Evolutionary conservation across 257 asterid genomes (phyloP).

Genomic region (Verbena officinalis): DNA sequence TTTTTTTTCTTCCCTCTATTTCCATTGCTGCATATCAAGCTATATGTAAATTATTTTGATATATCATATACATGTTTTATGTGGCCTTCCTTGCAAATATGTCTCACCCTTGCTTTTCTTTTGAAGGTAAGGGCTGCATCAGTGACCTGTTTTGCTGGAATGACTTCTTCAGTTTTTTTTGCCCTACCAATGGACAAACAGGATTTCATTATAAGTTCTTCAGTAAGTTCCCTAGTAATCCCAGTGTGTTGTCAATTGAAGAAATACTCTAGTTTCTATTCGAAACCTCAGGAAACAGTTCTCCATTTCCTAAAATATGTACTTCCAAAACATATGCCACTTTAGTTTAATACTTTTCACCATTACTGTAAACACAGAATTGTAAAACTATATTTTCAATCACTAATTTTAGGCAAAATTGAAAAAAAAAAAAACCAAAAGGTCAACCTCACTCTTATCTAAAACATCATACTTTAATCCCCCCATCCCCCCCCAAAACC

Average conservation of each 20-base stretch:
- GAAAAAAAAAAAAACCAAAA: not conserved
- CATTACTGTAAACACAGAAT: not conserved
- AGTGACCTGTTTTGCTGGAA: constrained; percentile 95
- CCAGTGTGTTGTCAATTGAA: constrained; percentile 11
- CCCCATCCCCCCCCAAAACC: too few relatives aligned
- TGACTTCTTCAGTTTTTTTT: constrained; percentile 83
- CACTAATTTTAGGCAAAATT: too few relatives aligned
- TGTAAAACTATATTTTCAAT: too few relatives aligned
- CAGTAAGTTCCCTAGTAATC: constrained; percentile 54
- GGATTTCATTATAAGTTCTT: constrained; percentile 63
- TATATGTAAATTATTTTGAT: not conserved
- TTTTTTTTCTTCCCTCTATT: not conserved
- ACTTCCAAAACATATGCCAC: not conserved
- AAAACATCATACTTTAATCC: too few relatives aligned
- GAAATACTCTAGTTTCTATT: not conserved
- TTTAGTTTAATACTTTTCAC: constrained; percentile 16
- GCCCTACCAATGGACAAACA: constrained; percentile 67
- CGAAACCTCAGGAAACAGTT: not conserved
- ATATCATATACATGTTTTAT: constrained; percentile 6
- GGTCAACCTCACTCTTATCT: constrained; percentile 13
- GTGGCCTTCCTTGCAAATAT: constrained; percentile 6
- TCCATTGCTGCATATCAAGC: constrained; percentile 6
- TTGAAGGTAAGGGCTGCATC: constrained; percentile 94
- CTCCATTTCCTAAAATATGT: constrained; percentile 1
- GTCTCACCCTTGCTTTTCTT: constrained; percentile 33